These are phyloP conservation scores for Acephala macrosclerotiorum DNA, from an alignment of 2,329 filamentous ascomycete genomes.

Conservation along the genomic window DNA sequence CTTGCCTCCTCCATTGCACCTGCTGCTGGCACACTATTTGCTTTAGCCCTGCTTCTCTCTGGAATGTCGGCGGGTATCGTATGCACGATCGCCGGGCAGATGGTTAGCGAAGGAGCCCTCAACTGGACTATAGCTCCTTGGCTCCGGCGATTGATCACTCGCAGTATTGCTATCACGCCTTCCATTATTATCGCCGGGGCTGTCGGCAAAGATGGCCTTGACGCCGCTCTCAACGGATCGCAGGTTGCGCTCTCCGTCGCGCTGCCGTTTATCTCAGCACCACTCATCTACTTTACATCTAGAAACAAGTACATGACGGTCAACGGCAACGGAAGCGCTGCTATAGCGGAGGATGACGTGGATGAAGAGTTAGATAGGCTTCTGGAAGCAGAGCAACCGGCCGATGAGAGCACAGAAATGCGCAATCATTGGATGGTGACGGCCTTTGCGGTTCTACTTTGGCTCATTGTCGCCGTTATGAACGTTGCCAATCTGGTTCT, in stretches of 20 bases:
- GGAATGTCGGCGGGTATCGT: constrained; percentile 85
- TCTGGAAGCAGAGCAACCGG: too few species aligned
- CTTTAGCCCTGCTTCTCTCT: constrained; percentile 79
- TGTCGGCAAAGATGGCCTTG: constrained; percentile 74
- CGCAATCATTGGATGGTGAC: too few species aligned
- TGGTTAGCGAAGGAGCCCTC: constrained; percentile 85
- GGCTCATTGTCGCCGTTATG: too few species aligned
- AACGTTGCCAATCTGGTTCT: too few species aligned
- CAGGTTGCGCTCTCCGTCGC: constrained; percentile 83
- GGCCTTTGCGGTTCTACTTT: too few species aligned
- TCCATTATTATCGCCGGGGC: constrained; percentile 84
- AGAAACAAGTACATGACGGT: constrained; percentile 79
- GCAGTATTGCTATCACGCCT: constrained; percentile 81
- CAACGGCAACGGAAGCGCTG: too few species aligned
- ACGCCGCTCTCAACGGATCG: constrained; percentile 74
- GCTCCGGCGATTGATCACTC: constrained; percentile 79
- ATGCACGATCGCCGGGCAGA: constrained; percentile 89
- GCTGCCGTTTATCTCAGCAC: constrained; percentile 80
- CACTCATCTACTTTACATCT: constrained; percentile 86
- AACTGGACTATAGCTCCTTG: constrained; percentile 79
- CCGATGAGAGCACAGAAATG: too few species aligned
- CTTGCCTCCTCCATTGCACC: constrained; percentile 72
- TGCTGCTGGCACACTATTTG: constrained; percentile 82
- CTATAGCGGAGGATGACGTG: too few species aligned
- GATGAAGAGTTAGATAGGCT: too few species aligned